phyloP scores from a whole-genome alignment of 2,329 filamentous ascomycete genomes.

The Aspergillus sp. region DNA sequence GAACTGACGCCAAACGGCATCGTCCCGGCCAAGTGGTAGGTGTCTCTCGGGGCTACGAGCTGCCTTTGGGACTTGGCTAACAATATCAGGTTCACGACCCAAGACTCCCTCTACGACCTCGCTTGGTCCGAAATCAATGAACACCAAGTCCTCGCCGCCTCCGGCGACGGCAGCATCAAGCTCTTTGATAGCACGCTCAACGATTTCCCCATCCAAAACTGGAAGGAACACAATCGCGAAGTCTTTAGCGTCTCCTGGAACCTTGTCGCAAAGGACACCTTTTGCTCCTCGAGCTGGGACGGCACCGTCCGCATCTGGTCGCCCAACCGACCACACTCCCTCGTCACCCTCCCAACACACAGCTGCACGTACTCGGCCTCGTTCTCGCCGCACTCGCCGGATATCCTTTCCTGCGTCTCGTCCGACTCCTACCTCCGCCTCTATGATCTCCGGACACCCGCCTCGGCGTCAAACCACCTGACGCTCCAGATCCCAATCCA shows the following conservation, averaged over 20 bases:
- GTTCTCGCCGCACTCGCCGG: conserved; percentile 86
- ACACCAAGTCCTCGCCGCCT: conserved; percentile 86
- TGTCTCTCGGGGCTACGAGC: background rate
- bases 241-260: conserved; percentile 95
- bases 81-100: conserved; percentile 79
- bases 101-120: conserved; percentile 94
- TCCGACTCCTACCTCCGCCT: conserved; percentile 87
- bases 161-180: conserved; percentile 92
- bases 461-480: conserved; percentile 85
- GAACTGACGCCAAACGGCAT: conserved; percentile 83
- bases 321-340: conserved; percentile 72
- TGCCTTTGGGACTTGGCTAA: background rate
- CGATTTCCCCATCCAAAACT: conserved; percentile 87
- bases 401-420: conserved; percentile 83
- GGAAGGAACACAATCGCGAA: conserved; percentile 91
- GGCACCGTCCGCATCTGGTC: conserved; percentile 96
- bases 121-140: conserved; percentile 97
- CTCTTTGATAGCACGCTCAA: conserved; percentile 83
- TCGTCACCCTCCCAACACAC: conserved; percentile 87
- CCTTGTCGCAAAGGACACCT: conserved; percentile 84
- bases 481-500: conserved; percentile 83
- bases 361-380: conserved; percentile 92
- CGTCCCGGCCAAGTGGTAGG: conserved; percentile 77
- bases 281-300: conserved; percentile 93
- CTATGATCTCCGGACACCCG: conserved; percentile 88